A percentile compares a stretch with the other conserved stretches of the same genome.
These are phyloP conservation scores for Stereocaulon alpinum DNA, from an alignment of 495 filamentous ascomycete species.

Conservation along the genomic window DNA sequence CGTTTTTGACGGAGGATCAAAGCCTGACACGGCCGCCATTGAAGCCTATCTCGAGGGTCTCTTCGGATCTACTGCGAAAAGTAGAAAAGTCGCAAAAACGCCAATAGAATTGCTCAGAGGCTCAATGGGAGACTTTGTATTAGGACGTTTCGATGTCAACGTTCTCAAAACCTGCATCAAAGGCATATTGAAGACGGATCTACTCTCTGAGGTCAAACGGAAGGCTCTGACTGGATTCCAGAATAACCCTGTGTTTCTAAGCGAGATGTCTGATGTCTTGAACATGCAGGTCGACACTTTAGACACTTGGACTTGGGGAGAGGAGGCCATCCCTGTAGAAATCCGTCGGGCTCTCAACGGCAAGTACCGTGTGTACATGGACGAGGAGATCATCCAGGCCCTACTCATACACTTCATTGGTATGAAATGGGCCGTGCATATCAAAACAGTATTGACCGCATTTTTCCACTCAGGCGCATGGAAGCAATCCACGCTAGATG, in stretches of 20 bases:
- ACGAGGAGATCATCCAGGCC: constrained; percentile 50
- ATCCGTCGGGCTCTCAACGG: constrained; percentile 46
- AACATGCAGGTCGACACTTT: constrained; percentile 49
- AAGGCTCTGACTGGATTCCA: constrained; percentile 42
- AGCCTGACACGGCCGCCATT: constrained; percentile 20
- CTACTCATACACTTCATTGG: constrained; percentile 54
- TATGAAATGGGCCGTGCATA: constrained; percentile 40
- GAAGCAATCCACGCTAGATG: constrained; percentile 31
- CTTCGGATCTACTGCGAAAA: constrained; percentile 22
- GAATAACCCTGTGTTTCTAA: constrained; percentile 37
- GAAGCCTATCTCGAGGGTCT: constrained; percentile 23
- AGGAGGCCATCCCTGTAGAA: constrained; percentile 38
- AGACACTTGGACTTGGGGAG: constrained; percentile 47
- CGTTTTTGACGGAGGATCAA: constrained; percentile 20
- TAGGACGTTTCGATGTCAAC: constrained; percentile 29
- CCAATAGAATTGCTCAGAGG: constrained; percentile 20
- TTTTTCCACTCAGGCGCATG: constrained; percentile 34
- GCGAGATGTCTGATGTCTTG: constrained; percentile 48
- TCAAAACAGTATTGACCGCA: constrained; percentile 35
- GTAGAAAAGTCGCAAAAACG: constrained; percentile 21
- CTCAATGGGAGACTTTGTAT: constrained; percentile 26
- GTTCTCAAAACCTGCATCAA: constrained; percentile 35
- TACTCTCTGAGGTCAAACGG: constrained; percentile 46
- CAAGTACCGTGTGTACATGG: constrained; percentile 44
- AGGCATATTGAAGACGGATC: constrained; percentile 40